phyloP scores from a whole-genome alignment of 257 asterid species.

The Nicotiana noctiflora region DNA sequence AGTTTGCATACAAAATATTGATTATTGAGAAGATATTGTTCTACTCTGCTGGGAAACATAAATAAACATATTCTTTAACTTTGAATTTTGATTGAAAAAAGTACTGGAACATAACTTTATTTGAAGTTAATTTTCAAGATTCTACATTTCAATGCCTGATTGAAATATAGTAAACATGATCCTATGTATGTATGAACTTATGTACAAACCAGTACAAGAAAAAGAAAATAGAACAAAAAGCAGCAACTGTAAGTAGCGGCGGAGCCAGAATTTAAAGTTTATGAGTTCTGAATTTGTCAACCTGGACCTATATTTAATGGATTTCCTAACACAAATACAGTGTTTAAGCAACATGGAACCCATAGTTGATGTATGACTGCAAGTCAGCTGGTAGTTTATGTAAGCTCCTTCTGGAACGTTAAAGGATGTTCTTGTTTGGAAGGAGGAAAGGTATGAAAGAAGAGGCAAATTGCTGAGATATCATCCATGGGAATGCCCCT shows the following conservation, averaged over 20 bases:
- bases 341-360: too few species aligned
- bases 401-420: conserved; percentile 1
- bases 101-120: background rate
- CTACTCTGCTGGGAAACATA: background rate
- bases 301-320: too few species aligned
- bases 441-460: conserved; percentile 30
- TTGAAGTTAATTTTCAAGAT: background rate
- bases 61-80: background rate
- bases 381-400: background rate
- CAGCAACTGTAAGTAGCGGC: too few species aligned
- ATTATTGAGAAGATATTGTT: background rate
- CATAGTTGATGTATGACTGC: background rate
- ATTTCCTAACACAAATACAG: too few species aligned
- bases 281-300: too few species aligned
- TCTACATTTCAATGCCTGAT: background rate
- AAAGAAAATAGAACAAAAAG: background rate
- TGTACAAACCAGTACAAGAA: background rate
- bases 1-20: background rate
- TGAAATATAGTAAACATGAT: background rate
- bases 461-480: conserved; percentile 66
- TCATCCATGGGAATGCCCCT: conserved; percentile 59
- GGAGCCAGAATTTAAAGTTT: too few species aligned
- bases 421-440: background rate
- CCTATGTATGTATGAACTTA: background rate
- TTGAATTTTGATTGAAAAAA: background rate